Conservation (phyloP, 176 grass and related monocot genomes). For the Chloris gayana region DNA sequence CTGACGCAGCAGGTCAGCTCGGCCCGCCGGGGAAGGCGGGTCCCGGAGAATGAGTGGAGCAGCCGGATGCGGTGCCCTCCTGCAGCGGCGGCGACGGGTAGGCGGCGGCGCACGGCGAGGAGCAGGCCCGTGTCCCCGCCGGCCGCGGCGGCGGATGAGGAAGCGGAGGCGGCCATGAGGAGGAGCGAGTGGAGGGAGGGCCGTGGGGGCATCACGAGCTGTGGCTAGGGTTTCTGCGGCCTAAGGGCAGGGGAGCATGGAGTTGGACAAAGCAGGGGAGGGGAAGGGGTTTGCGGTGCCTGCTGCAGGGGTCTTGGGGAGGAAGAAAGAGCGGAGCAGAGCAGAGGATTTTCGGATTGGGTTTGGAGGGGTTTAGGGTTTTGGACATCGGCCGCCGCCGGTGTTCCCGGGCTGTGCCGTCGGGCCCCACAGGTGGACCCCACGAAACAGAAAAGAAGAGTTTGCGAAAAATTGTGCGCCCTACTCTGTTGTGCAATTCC, state of each 20-base stretch:
- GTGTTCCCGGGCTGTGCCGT: background rate
- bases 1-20: slow-evolving; percentile 39
- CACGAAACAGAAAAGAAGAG: rapidly evolving
- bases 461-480: background rate
- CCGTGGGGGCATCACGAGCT: slow-evolving; percentile 47
- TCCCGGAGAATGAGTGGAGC: slow-evolving; percentile 29
- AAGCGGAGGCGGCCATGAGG: slow-evolving; percentile 47
- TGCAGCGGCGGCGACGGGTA: background rate
- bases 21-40: background rate
- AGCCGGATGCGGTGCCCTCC: slow-evolving; percentile 18
- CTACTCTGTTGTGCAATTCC: background rate
- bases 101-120: slow-evolving; percentile 37
- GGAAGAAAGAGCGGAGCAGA: slow-evolving; percentile 21
- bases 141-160: slow-evolving; percentile 26
- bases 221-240: slow-evolving; percentile 14
- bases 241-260: background rate
- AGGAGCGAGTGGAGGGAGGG: slow-evolving; percentile 53
- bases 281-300: background rate
- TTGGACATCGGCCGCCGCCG: slow-evolving; percentile 17
- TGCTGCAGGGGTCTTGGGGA: slow-evolving; percentile 4
- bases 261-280: background rate
- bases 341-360: slow-evolving; percentile 38
- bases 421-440: background rate
- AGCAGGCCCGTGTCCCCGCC: slow-evolving; percentile 28
- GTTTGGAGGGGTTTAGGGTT: slow-evolving; percentile 33